Evolutionary conservation across 2,329 filamentous ascomycete genomes (phyloP), one percentile per base, ranked within the genome.

Genomic region (Parasarocladium wereldwijsianum): DNA sequence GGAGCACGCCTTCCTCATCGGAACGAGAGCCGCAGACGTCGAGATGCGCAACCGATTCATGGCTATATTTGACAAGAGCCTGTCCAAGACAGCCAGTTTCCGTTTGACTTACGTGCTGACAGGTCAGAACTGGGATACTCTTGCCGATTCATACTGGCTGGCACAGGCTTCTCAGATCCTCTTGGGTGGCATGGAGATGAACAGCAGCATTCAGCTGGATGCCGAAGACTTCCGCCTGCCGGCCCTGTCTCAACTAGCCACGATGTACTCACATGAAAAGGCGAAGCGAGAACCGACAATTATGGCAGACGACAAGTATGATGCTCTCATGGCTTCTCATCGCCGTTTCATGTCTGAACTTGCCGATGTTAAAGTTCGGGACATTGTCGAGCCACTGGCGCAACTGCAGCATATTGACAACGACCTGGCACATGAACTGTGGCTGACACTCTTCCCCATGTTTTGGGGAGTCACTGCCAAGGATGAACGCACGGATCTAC

Each of bases 1-100:
- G 69, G 90, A 99, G 57, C 87, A 96, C 53, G 90, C 90, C 5
- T 99, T 98, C 65, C 66, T 99, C 38, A 90, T 98, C 29, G 90
- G 92, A 17, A 92, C 87, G 0, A 64, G 92, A 43, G 87, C 87
- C 3, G 77, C 86, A 41, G 87, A 98, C 49, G 82, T 96, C 9
- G 81, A 93, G 34, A 94, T 96, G 84, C 80, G 90, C 25, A 93
- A 93, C 45, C 77, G 87, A 10, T 98, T 98, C 58, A 84, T 98
- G 75, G 71, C 71, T 13, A 94, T 98, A 38, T 94, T 98, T 42
- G 87, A 96, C 54, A 82, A 80, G 54, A 93, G 85, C 47, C 62
- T 98, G 39, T 92, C 85, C n/a, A 82, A 86, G 45, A 84, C 84
- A 6, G 87, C 86, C 1, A 92, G 80, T 44, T 82, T 83, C 34